Evolutionary conservation across 345 rosid species (phyloP).

Genomic region (Combretum micranthum): DNA sequence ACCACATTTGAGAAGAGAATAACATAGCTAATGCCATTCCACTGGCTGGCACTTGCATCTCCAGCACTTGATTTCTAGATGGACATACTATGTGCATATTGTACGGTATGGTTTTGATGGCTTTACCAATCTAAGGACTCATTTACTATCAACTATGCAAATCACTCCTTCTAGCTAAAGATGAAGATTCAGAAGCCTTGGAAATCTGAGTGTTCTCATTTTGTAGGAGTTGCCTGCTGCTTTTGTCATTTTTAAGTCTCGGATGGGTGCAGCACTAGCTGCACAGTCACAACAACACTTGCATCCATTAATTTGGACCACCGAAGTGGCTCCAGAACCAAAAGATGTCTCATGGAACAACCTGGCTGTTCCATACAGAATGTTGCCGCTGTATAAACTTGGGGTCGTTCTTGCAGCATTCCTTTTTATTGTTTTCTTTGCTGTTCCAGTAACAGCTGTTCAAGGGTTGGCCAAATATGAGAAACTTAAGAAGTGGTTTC

Average conservation of each 20-base stretch:
- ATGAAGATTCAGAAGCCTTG: background rate
- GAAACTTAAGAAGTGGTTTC: slow-evolving; percentile 83
- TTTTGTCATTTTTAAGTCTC: slow-evolving; percentile 74
- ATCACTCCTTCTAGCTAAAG: background rate
- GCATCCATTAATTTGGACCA: slow-evolving; percentile 65
- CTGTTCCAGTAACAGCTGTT: slow-evolving; percentile 86
- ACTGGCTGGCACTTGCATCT: too few species aligned
- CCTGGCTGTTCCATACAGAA: slow-evolving; percentile 42
- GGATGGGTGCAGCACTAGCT: slow-evolving; percentile 58
- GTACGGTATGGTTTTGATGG: too few species aligned
- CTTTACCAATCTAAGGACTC: too few species aligned
- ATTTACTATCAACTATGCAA: too few species aligned
- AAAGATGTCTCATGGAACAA: slow-evolving; percentile 77
- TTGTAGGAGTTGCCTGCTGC: slow-evolving; percentile 77
- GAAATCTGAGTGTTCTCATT: background rate
- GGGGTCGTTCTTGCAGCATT: slow-evolving; percentile 68
- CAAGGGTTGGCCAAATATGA: slow-evolving; percentile 89
- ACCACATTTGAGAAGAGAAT: too few species aligned
- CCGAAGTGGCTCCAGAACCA: slow-evolving; percentile 85
- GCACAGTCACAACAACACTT: slow-evolving; percentile 85
- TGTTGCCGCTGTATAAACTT: slow-evolving; percentile 51
- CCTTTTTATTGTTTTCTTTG: slow-evolving; percentile 75
- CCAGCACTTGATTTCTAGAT: too few species aligned
- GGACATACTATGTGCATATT: too few species aligned
- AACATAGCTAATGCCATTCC: too few species aligned